Conservation (phyloP, 2,329 filamentous ascomycete genomes). For the Harringtonia lauricola region DNA sequence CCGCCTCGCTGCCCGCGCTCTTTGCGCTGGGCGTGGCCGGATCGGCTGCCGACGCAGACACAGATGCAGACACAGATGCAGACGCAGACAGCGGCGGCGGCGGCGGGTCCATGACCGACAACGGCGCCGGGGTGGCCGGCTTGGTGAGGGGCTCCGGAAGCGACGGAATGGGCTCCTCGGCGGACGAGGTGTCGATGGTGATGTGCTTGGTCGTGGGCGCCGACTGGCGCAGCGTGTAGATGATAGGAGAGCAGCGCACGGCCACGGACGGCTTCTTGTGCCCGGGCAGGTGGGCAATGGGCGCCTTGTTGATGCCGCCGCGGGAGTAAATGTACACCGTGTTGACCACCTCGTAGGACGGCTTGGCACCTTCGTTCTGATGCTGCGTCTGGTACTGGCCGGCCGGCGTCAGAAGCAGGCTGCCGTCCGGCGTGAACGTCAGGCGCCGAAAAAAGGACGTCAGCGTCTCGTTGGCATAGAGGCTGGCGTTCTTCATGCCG, state of each 20-base stretch:
- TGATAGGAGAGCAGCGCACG: slow-evolving; percentile 83
- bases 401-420: slow-evolving; percentile 83
- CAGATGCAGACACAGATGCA: slow-evolving; percentile 19
- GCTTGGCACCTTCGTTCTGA: slow-evolving; percentile 51
- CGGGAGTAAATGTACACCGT: slow-evolving; percentile 98
- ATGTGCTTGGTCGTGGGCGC: slow-evolving; percentile 70
- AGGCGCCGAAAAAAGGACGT: slow-evolving; percentile 94
- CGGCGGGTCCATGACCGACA: slow-evolving; percentile 10
- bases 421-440: slow-evolving; percentile 91
- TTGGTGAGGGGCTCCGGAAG: slow-evolving; percentile 73
- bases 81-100: slow-evolving; percentile 23
- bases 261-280: slow-evolving; percentile 98
- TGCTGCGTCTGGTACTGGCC: slow-evolving; percentile 87
- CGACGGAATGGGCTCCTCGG: slow-evolving; percentile 71
- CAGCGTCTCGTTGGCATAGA: slow-evolving; percentile 94
- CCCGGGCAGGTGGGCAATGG: slow-evolving; percentile 86
- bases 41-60: background rate
- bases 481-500: slow-evolving; percentile 70
- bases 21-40: background rate
- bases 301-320: slow-evolving; percentile 92
- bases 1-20: slow-evolving; percentile 1
- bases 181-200: slow-evolving; percentile 84
- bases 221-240: slow-evolving; percentile 68
- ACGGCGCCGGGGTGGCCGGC: slow-evolving; percentile 34
- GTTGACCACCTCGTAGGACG: slow-evolving; percentile 79